phyloP scores from a whole-genome alignment of 2,329 filamentous ascomycete genomes.

The Torrubiella hemipterigena region DNA sequence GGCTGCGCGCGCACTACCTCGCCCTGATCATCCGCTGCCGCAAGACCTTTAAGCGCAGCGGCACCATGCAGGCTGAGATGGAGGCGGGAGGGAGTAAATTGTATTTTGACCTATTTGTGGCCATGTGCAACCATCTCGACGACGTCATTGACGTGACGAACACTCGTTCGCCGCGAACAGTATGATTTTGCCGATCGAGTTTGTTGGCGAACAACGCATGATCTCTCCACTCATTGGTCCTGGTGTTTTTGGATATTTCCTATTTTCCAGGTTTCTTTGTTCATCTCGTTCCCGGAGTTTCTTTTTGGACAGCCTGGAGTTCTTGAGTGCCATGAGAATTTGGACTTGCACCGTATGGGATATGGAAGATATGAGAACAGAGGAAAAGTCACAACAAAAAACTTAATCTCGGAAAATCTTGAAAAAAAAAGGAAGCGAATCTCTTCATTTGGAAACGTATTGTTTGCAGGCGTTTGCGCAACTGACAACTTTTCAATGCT shows the following conservation, averaged over 20 bases:
- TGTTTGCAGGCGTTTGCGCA: slow-evolving; percentile 16
- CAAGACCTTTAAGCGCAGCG: slow-evolving; percentile 95
- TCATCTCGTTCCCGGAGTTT: slow-evolving; percentile 2
- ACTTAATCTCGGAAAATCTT: background rate
- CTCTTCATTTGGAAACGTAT: slow-evolving; percentile 5
- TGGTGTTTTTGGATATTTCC: no score
- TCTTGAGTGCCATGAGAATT: background rate
- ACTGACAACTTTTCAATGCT: slow-evolving; percentile 29
- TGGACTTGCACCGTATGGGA: background rate
- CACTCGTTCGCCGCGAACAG: slow-evolving; percentile 44
- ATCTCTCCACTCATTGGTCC: no score
- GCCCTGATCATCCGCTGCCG: slow-evolving; percentile 94
- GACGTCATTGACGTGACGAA: slow-evolving; percentile 82
- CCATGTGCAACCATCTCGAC: slow-evolving; percentile 96
- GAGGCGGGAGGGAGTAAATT: slow-evolving; percentile 79
- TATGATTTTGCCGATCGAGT: no score
- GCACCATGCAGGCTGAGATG: slow-evolving; percentile 99
- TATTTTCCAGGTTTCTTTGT: no score
- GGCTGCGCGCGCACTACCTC: slow-evolving; percentile 91
- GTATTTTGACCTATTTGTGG: slow-evolving; percentile 97
- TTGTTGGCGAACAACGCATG: no score
- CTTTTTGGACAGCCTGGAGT: slow-evolving; percentile 3
- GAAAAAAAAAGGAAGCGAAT: slow-evolving; percentile 13
- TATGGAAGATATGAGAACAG: background rate
- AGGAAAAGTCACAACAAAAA: background rate